These are phyloP conservation scores for Magnusiomyces fungicola DNA, from an alignment of 1,139 yeast species.

Conservation along the genomic window DNA sequence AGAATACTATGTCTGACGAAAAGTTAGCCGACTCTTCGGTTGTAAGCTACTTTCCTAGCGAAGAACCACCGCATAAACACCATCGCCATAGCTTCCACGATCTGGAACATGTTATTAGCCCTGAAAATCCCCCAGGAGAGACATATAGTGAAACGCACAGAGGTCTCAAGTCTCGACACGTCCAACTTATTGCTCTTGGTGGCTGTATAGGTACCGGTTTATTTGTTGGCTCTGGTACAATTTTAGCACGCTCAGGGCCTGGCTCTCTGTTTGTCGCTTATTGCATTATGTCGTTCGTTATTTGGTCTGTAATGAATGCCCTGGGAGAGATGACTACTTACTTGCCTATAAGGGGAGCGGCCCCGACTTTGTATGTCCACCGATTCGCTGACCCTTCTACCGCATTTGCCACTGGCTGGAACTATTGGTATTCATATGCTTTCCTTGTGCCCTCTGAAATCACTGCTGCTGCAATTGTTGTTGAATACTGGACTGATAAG, in stretches of 20 bases:
- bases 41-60: too few relatives aligned
- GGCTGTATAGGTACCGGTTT: slow-evolving; percentile 79
- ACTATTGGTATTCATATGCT: slow-evolving; percentile 86
- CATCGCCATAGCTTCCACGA: too few relatives aligned
- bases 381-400: slow-evolving; percentile 45
- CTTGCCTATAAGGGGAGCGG: slow-evolving; percentile 38
- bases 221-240: slow-evolving; percentile 60
- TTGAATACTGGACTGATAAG: slow-evolving; percentile 63
- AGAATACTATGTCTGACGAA: too few relatives aligned
- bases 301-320: slow-evolving; percentile 50
- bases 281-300: slow-evolving; percentile 43
- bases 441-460: slow-evolving; percentile 61
- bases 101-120: not conserved
- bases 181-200: slow-evolving; percentile 82
- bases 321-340: slow-evolving; percentile 58
- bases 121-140: not conserved
- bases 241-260: slow-evolving; percentile 55
- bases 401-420: slow-evolving; percentile 78
- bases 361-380: slow-evolving; percentile 25
- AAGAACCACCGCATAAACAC: too few relatives aligned
- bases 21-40: too few relatives aligned
- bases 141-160: slow-evolving; percentile 20
- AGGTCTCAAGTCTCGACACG: slow-evolving; percentile 50
- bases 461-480: slow-evolving; percentile 70
- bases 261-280: slow-evolving; percentile 57